Base-by-base conservation (phyloP, 768 basidiomycete species). In the Leccinum obscurum region DNA sequence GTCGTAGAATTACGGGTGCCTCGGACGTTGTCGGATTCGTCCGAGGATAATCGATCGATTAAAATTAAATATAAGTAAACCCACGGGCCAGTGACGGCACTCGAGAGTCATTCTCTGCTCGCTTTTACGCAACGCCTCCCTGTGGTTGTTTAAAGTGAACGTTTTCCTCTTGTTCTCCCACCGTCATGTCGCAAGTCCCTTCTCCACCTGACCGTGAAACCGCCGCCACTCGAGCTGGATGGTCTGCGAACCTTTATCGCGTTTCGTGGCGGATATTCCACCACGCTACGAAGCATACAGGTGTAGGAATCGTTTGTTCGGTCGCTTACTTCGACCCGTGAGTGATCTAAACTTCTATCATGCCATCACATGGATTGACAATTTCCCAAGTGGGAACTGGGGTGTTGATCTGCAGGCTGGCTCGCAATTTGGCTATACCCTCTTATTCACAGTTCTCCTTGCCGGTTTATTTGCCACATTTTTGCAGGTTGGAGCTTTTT, bases 251-350 rank as follows among this genome's bases (percentile, higher is more conserved):
- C 11, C 35, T 74, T 32, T 55, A 66, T 30, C 57, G 53, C 50
- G 67, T 70, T n/a, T 74, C 68, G 20, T 62, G 61, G 62, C 68
- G 68, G 11, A 62, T 81, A 24, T 68, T 76, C 50, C 78, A 80
- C 64, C 89, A 92, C 70, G 75, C 80, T 28, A 80, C 76, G 57
- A 85, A 79, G 65, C 90, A 92, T 70, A 83, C 84, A 3, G 93
- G 93, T 5, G 86, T 92, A 50, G 93, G 93, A n/a, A 77, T 93
- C 52, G 85, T 95, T 26, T 93, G 92, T 63, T 83, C 90, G 9
- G 92, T 95, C 9, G 93, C 93, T 1, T 95, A 95, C 73, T 91
- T 92, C 68, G 91, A 93, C 68, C 92, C 91, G 86, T 92, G 66
- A 70, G 88, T 79, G 17, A 8, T 58, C 13, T 15, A 26, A 15